Base-by-base conservation (phyloP, 345 rosid genomes). In the Corchorus olitorius region DNA sequence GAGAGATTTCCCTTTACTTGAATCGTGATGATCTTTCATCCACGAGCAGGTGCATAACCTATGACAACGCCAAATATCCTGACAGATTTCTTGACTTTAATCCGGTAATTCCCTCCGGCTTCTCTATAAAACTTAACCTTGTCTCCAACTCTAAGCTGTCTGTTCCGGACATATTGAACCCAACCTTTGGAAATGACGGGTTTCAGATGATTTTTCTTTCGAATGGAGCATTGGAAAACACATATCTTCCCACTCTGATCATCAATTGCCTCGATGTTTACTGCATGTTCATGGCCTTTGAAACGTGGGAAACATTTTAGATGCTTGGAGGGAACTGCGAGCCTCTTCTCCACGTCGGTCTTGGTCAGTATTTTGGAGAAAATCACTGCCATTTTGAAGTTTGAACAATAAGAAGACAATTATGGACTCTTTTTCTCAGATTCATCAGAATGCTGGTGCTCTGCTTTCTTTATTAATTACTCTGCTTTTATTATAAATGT, bases 301-400 rank as follows among this genome's bases (percentile, higher is more conserved):
- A 22, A 55, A 8, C 46, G 14, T 3, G 56, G 43, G 55, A 73
- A 22, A 11, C 16, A 27, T 17, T 43, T 13, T 0, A 73, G 39
- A 73, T 6, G 20, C 65, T 59, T 20, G 4, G 66, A 6, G 61
- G 76, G 66, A n/a, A 73, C 4, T 19, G 76, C 13, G 41, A 73
- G 15, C 43, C 54, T 20, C 14, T 43, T 73, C 43, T 15, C 20
- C 2, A 73, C 34, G 55, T 73, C 76, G 3, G 54, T 41, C 22
- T 73, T 43, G 4, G 76, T 39, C 1, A 73, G 76, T 43, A 41
- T 11, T 46, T 73, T 73, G 0, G 76, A 58, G 60, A 73, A 45
- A n/a, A 56, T 56, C 2, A 56, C 3, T 8, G 61, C 61, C 27
- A 19, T 45, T 5, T 7, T 39, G 43, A 39, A 39, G 1, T 5